These are phyloP conservation scores for Dichomitus squalens DNA, from an alignment of 1,284 basidiomycete genomes.

Conservation along the genomic window DNA sequence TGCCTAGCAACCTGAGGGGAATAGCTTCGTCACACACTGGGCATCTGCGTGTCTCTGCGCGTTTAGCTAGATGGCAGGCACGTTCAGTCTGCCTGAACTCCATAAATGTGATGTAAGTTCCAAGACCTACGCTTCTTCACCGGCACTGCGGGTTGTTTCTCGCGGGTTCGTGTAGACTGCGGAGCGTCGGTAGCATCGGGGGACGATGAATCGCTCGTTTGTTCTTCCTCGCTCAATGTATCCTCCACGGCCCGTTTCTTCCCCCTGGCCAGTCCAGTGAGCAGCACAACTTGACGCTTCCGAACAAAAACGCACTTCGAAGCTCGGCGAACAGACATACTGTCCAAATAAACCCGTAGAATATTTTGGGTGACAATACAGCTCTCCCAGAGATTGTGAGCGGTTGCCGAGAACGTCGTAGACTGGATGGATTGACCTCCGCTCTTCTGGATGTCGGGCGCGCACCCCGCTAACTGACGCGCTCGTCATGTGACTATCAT, in stretches of 20 bases:
- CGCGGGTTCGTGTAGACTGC: slow-evolving; percentile 12
- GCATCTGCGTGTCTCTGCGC: slow-evolving; percentile 71
- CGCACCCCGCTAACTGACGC: not conserved
- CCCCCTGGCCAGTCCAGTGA: slow-evolving; percentile 17
- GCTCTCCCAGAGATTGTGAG: not conserved
- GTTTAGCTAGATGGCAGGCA: slow-evolving; percentile 48
- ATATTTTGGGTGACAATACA: not conserved
- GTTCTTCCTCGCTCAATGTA: slow-evolving; percentile 16
- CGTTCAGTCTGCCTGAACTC: not conserved
- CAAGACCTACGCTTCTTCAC: slow-evolving; percentile 32
- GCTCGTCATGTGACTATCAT: slow-evolving; percentile 14
- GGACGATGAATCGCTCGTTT: slow-evolving; percentile 11
- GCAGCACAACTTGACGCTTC: slow-evolving; percentile 4
- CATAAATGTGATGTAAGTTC: not conserved
- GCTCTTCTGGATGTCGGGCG: slow-evolving; percentile 19
- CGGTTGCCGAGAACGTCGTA: slow-evolving; percentile 4
- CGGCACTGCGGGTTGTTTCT: slow-evolving; percentile 20
- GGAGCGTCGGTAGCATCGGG: slow-evolving; percentile 4
- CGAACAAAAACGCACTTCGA: slow-evolving; percentile 28
- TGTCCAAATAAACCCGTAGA: not conserved
- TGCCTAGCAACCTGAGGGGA: slow-evolving; percentile 64
- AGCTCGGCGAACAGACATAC: slow-evolving; percentile 26
- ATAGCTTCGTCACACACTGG: slow-evolving; percentile 73
- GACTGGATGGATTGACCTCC: slow-evolving; percentile 25
- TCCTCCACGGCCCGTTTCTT: slow-evolving; percentile 26